Evolutionary conservation across 306 rosid species (phyloP), one percentile per base, ranked within the genome.

Genomic region (Cucurbita pepo): DNA sequence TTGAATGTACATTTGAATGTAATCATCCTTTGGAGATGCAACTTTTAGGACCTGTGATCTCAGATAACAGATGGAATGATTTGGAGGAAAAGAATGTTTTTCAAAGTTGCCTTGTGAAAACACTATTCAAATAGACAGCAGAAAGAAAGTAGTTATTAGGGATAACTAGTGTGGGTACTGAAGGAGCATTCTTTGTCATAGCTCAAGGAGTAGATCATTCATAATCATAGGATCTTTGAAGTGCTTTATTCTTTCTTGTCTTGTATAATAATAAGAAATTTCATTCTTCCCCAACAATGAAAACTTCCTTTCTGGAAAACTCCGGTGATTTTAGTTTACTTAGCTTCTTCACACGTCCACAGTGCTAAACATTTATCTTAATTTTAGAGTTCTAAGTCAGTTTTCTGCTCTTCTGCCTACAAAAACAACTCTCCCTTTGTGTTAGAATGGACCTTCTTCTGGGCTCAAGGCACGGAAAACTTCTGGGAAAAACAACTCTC

Each of bases 111-210:
- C 5, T 71, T 71, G 30, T 51, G 60, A 71, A 71, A 53, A 52
- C 61, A 38, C 43, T 56, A 59, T 75, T 60, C 71, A 50, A 70
- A 76, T 64, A 82, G 80, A 86, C 78, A 56, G 69, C 63, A 72
- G 76, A 55, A 56, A 72, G 18, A 40, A 56, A 77, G 79, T 77
- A 86, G 87, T 77, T 85, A 82, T 83, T 89, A 87, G 92, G 83
- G 81, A 80, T 85, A 41, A 16, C 76, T 85, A 81, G 73, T 79
- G 78, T 81, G 82, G 79, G 81, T 87, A 79, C 72, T 80, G 60
- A 78, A 78, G 80, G 82, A 59, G 77, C 80, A 87, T 87, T 90
- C 79, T 61, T 84, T 90, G 79, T 79, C 76, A 76, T 83, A 77
- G 83, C 73, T 83, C 61, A 14, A 22, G 51, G 44, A 71, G 75